Evolutionary conservation across 2,329 filamentous ascomycete genomes (phyloP).

Genomic region (Ophiostoma angusticollis): DNA sequence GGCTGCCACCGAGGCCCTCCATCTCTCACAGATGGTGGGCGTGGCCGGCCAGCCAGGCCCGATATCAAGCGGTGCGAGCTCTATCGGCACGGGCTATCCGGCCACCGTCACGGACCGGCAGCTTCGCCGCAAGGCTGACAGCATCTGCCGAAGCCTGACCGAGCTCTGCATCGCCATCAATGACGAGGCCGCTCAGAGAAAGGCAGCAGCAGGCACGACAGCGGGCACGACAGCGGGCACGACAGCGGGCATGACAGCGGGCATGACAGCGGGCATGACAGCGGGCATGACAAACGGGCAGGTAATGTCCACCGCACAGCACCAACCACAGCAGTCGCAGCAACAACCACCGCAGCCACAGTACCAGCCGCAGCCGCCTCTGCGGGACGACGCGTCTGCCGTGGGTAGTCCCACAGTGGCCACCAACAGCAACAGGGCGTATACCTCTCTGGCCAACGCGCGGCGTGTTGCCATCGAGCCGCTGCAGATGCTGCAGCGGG

Average conservation of each 20-base stretch:
- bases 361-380: slow-evolving; percentile 11
- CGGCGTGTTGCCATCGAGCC: slow-evolving; percentile 5
- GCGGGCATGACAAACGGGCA: slow-evolving; percentile 8
- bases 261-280: neutral
- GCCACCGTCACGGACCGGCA: slow-evolving; percentile 62
- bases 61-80: slow-evolving; percentile 53
- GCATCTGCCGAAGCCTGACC: slow-evolving; percentile 81
- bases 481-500: slow-evolving; percentile 17
- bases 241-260: neutral
- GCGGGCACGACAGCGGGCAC: neutral
- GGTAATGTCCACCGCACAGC: slow-evolving; percentile 1
- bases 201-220: slow-evolving; percentile 14
- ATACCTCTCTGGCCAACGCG: slow-evolving; percentile 7
- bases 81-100: slow-evolving; percentile 36
- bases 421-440: slow-evolving; percentile 6
- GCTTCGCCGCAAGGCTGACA: slow-evolving; percentile 79
- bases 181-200: slow-evolving; percentile 37
- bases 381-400: slow-evolving; percentile 14
- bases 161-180: slow-evolving; percentile 80
- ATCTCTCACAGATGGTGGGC: slow-evolving; percentile 66
- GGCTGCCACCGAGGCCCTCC: slow-evolving; percentile 68
- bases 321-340: neutral
- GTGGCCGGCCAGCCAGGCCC: slow-evolving; percentile 54
- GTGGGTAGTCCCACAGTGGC: slow-evolving; percentile 7
- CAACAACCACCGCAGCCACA: neutral